Base-by-base conservation (phyloP, 129 eudicot species). In the Lonicera japonica region DNA sequence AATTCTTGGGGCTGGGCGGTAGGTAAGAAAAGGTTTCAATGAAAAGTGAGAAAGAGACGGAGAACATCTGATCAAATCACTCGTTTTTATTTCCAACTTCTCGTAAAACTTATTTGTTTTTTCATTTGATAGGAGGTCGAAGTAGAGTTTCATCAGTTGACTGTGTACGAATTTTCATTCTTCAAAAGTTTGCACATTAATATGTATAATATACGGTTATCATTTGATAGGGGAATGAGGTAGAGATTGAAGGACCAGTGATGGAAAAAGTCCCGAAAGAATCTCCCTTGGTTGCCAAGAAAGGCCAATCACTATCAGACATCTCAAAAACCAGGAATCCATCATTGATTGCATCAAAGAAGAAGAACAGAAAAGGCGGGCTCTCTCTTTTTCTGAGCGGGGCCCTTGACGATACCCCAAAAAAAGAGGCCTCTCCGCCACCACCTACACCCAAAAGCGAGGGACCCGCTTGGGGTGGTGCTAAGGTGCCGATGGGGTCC, bases 391-490 rank as follows among this genome's bases (percentile, higher is more conserved):
- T 92, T 54, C 45, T 92, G 56, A 92, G 83, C 55, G 99, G 99
- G 11, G 96, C 86, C 47, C 99, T 92, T 56, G 99, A 92, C 75
- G 85, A 87, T 60, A 58, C 75, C 57, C 88, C 95, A 3, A 79
- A 80, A 68, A 55, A 23, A 25, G 65, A 25, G 48, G 73, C 63
- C 14, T 80, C 88, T 29, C 82, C 88, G 29, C 72, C 86, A 23
- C 94, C 86, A 18, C 70, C 84, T 11, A 56, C 81, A 18, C 78
- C 85, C 58, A 92, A 92, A 88, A 77, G 65, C 63, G 99, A 88
- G 70, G 95, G 95, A 25, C 96, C 96, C 13, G 99, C 89, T 0
- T 92, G 99, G 99, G 99, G 99, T 0, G 96, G 95, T 24, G 78
- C 81, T 39, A 88, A 71, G 68, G 65, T 85, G 19, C 53, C 85